These are phyloP conservation scores for Talaromyces sp. DNA, from an alignment of 2,329 filamentous ascomycete species.

Conservation along the genomic window DNA sequence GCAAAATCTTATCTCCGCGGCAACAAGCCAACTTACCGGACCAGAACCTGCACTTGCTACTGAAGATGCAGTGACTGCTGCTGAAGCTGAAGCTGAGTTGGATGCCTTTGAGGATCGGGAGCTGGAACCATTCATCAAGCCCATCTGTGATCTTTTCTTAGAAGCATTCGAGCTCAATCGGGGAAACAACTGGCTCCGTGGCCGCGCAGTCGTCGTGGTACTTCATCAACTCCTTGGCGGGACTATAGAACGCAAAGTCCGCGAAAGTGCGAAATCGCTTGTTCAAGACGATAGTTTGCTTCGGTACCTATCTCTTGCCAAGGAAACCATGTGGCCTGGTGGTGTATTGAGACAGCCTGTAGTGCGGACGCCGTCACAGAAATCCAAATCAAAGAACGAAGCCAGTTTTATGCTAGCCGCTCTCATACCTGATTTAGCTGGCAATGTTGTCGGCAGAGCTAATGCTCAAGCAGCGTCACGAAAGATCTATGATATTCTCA, in stretches of 20 bases:
- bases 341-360: slow-evolving; percentile 45
- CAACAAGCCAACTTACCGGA: slow-evolving; percentile 46
- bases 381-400: slow-evolving; percentile 74
- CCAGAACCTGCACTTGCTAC: slow-evolving; percentile 45
- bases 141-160: slow-evolving; percentile 94
- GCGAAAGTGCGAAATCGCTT: slow-evolving; percentile 71
- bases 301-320: slow-evolving; percentile 68
- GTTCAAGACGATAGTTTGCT: slow-evolving; percentile 74
- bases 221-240: slow-evolving; percentile 92
- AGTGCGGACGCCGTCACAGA: slow-evolving; percentile 65
- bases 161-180: slow-evolving; percentile 92
- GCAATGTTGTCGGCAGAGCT: slow-evolving; percentile 83
- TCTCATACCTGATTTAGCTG: slow-evolving; percentile 82
- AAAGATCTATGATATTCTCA: slow-evolving; percentile 82
- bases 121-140: slow-evolving; percentile 92
- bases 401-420: slow-evolving; percentile 85
- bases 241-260: slow-evolving; percentile 91
- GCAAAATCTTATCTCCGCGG: slow-evolving; percentile 65
- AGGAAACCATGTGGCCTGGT: slow-evolving; percentile 72
- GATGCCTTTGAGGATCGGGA: slow-evolving; percentile 88
- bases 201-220: slow-evolving; percentile 90
- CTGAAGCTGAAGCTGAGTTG: slow-evolving; percentile 87
- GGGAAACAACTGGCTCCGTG: slow-evolving; percentile 95
- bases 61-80: slow-evolving; percentile 49
- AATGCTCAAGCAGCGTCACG: slow-evolving; percentile 89